Conservation (phyloP, 768 basidiomycete species). For the Thelephora aurantiotincta region DNA sequence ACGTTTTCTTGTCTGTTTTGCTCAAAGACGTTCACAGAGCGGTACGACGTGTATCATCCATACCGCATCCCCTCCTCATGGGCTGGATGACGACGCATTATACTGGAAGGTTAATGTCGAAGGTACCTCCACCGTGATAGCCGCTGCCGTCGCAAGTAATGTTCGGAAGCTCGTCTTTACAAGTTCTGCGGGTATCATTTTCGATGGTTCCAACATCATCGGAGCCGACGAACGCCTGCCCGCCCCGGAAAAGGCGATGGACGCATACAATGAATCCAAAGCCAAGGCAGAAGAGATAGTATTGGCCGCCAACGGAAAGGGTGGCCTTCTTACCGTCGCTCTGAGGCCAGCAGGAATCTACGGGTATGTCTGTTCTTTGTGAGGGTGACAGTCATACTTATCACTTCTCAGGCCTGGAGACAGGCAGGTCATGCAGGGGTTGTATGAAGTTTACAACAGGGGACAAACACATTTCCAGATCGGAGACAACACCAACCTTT, state of each 20-base stretch:
- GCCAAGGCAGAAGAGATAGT: constrained; percentile 76
- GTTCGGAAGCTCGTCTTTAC: constrained; percentile 90
- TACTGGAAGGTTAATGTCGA: constrained; percentile 93
- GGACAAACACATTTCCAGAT: constrained; percentile 88
- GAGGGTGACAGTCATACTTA: background rate
- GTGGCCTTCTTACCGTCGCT: constrained; percentile 77
- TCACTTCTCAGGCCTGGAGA: constrained; percentile 66
- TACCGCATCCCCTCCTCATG: constrained; percentile 78
- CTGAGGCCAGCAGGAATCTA: constrained; percentile 92
- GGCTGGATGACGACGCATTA: constrained; percentile 46
- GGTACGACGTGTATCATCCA: constrained; percentile 88
- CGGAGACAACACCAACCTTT: constrained; percentile 85
- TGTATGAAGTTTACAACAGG: constrained; percentile 64
- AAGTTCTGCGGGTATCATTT: constrained; percentile 83
- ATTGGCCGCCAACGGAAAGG: constrained; percentile 74
- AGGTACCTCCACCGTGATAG: constrained; percentile 76
- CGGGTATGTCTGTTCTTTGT: constrained; percentile 39
- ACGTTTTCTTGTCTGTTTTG: background rate
- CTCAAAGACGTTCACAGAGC: constrained; percentile 28
- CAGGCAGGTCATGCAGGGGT: constrained; percentile 69
- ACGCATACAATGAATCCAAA: constrained; percentile 93
- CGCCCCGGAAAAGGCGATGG: constrained; percentile 58
- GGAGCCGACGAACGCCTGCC: constrained; percentile 82
- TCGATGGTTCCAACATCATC: constrained; percentile 65
- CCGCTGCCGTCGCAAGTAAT: constrained; percentile 56